Base-by-base conservation (phyloP, 1,139 yeast species). In the Yueomyces sp. region DNA sequence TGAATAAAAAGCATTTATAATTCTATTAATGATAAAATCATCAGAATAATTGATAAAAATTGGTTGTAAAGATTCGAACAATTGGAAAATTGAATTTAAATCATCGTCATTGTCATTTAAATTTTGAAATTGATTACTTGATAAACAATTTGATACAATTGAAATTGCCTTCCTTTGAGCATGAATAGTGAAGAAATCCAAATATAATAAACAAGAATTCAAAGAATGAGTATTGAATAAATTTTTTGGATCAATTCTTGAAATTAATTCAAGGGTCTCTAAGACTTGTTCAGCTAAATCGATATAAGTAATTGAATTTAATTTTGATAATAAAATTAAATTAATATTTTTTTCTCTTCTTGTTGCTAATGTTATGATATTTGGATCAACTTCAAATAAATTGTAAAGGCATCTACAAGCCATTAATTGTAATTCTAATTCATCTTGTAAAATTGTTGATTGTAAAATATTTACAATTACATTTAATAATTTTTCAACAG, bases 271-370 rank as follows among this genome's bases (percentile, higher is more conserved):
- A 43, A 82, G 64, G 0, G 93, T 79, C 51, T 81, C 89, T 38
- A 91, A 65, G 0, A 91, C 89, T 60, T 89, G 96, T 59, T 91
- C 98, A 0, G 96, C 94, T 46, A 91, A 68, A 59, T 91, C 98
- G 43, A 91, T 89, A 58, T 76, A 87, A 45, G 78, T 77, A 25
- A 89, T 81, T 51, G 86, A 95, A 50, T 75, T 60, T 39, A 91
- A 63, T 52, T 83, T 83, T 9, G 70, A 67, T 51, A 84, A 77
- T 37, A 91, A 65, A 0, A 75, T 77, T 37, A 77, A 79, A 9
- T 87, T 73, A 1, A 82, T 83, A 39, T 82, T 79, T 29, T 76
- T 76, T 38, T 73, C 70, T 11, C 11, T 30, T 33, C 19, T 33
- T 5, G 85, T 79, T 4, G 87, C 79, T 42, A 72, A 75, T 45